A percentile compares a stretch with the other conserved stretches of the same genome.
Evolutionary conservation across 805 yeast species (phyloP).

Genomic region (Spathaspora gorwiae): DNA sequence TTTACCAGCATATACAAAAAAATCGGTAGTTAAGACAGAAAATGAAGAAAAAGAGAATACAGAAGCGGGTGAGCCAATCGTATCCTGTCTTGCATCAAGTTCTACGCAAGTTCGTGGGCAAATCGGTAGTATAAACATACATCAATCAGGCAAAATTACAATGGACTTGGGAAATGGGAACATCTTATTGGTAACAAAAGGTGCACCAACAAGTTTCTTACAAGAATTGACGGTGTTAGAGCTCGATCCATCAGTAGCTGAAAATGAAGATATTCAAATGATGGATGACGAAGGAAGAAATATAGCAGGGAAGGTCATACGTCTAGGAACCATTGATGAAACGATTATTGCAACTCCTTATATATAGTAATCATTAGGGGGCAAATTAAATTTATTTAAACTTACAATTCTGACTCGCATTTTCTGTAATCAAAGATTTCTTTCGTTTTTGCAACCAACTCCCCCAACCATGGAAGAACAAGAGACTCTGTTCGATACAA

Average conservation of each 20-base stretch:
- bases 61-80: constrained; percentile 6
- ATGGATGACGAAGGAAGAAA: constrained; percentile 17
- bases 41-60: constrained; percentile 14
- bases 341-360: constrained; percentile 30
- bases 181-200: constrained; percentile 62
- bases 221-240: constrained; percentile 70
- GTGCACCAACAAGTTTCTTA: constrained; percentile 62
- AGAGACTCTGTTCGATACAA: neutral
- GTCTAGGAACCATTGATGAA: constrained; percentile 27
- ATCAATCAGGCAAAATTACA: constrained; percentile 78
- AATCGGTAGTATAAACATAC: constrained; percentile 71
- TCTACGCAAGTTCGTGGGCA: constrained; percentile 39
- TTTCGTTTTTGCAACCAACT: constrained; percentile 4
- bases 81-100: constrained; percentile 1
- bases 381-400: too few species aligned
- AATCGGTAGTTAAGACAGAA: constrained; percentile 6
- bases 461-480: neutral
- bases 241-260: constrained; percentile 15
- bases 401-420: neutral
- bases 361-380: constrained; percentile 3
- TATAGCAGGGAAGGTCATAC: constrained; percentile 19
- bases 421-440: neutral
- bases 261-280: constrained; percentile 19
- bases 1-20: constrained; percentile 33
- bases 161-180: constrained; percentile 67